Evolutionary conservation across 805 yeast genomes (phyloP).

Genomic region (Lipomyces chichibuensis): DNA sequence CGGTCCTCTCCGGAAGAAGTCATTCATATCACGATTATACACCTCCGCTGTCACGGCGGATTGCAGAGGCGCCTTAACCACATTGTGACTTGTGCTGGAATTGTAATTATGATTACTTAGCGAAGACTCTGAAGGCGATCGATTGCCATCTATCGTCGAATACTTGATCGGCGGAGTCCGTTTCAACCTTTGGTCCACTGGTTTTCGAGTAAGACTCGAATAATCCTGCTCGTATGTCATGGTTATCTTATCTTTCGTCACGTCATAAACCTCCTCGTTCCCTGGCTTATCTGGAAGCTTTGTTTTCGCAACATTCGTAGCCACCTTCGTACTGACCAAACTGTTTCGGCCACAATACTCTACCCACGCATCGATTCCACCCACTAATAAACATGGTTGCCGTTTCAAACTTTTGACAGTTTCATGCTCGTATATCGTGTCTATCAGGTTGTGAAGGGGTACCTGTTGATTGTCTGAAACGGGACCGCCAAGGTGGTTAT

Average conservation of each 20-base stretch:
- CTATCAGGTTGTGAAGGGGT: slow-evolving; percentile 43
- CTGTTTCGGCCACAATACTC: slow-evolving; percentile 37
- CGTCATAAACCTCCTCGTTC: background rate
- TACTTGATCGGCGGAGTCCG: background rate
- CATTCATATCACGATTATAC: slow-evolving; percentile 42
- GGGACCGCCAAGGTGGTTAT: slow-evolving; percentile 36
- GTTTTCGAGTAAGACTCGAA: background rate
- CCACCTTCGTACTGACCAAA: slow-evolving; percentile 9
- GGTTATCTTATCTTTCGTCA: background rate
- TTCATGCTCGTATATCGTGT: slow-evolving; percentile 48
- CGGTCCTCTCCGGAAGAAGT: slow-evolving; percentile 37
- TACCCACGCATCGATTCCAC: slow-evolving; percentile 59
- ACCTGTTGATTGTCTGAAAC: slow-evolving; percentile 24
- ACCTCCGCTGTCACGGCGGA: slow-evolving; percentile 16
- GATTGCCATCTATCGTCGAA: slow-evolving; percentile 8
- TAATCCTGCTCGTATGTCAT: slow-evolving; percentile 7
- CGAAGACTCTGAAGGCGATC: slow-evolving; percentile 14
- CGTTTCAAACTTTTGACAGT: slow-evolving; percentile 47
- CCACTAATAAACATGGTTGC: slow-evolving; percentile 53
- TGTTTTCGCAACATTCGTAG: background rate
- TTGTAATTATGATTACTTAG: slow-evolving; percentile 22
- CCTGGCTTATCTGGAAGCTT: background rate
- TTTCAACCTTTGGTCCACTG: background rate
- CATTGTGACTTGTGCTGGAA: slow-evolving; percentile 19
- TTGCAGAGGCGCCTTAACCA: background rate